A percentile compares a stretch with the other conserved stretches of the same genome.
These are phyloP conservation scores for Selenicereus undatus DNA, from an alignment of 148 eudicot species.

Conservation along the genomic window DNA sequence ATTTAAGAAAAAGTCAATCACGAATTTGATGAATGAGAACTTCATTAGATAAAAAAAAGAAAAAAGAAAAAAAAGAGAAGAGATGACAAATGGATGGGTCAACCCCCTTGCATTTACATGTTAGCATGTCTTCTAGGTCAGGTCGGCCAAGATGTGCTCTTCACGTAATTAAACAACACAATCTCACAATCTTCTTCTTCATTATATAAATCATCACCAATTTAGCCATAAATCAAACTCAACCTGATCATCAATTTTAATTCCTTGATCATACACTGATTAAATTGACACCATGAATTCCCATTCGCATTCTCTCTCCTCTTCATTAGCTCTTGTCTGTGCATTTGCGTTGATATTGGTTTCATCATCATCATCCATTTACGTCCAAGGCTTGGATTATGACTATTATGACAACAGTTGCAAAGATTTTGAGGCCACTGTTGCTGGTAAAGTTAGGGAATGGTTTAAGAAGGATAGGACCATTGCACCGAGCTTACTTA, in stretches of 20 bases:
- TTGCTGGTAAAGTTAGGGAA: conserved; percentile 36
- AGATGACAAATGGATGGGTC: neutral
- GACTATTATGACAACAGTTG: conserved; percentile 46
- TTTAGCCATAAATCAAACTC: neutral
- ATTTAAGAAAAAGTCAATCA: no score
- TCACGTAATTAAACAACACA: conserved; percentile 8
- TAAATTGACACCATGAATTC: conserved; percentile 16
- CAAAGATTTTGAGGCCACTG: conserved; percentile 45
- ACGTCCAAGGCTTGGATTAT: conserved; percentile 32
- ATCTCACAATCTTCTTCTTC: neutral
- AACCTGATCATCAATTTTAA: neutral
- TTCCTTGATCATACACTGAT: neutral
- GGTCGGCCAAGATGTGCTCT: conserved; percentile 15
- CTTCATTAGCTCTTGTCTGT: conserved; percentile 1
- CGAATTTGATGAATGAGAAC: no score
- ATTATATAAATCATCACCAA: neutral
- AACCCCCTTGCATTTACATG: conserved; percentile 17
- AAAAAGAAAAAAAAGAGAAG: neutral
- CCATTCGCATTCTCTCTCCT: conserved; percentile 1
- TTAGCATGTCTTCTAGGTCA: conserved; percentile 5
- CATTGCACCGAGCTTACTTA: conserved; percentile 63
- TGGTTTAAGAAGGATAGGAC: conserved; percentile 46
- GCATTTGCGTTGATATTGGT: conserved; percentile 14
- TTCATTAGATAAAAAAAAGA: no score
- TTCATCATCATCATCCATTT: conserved; percentile 12